Evolutionary conservation across 2,329 filamentous ascomycete species (phyloP).

Genomic region (Fusarium chlamydosporum): DNA sequence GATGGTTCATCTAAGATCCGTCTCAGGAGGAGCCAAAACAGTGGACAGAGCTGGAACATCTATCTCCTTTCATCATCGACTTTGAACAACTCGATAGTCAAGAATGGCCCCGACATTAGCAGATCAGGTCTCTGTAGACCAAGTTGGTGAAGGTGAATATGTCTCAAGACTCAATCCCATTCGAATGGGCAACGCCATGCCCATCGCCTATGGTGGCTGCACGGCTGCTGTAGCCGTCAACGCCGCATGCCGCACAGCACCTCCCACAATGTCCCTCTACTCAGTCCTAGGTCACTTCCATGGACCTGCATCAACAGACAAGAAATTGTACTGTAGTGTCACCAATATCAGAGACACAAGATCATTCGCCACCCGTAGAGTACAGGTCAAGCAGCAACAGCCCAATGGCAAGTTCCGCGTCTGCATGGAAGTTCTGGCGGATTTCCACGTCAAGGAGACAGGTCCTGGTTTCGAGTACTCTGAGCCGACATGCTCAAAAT

Average conservation of each 20-base stretch:
- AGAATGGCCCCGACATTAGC: conserved; percentile 34
- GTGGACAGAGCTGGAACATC: too few species aligned
- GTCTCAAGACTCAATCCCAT: conserved; percentile 50
- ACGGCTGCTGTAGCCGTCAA: conserved; percentile 58
- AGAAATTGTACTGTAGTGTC: conserved; percentile 57
- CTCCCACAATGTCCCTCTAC: conserved; percentile 59
- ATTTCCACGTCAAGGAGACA: conserved; percentile 62
- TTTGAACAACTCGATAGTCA: not conserved
- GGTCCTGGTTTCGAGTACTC: conserved; percentile 56
- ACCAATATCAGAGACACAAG: conserved; percentile 59
- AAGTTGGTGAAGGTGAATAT: conserved; percentile 41
- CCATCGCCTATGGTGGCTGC: conserved; percentile 63
- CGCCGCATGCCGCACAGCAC: conserved; percentile 58
- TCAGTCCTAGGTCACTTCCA: conserved; percentile 63
- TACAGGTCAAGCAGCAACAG: conserved; percentile 61
- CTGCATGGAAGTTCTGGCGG: conserved; percentile 61
- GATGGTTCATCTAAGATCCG: not conserved
- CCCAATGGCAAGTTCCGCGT: conserved; percentile 55
- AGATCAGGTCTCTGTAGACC: conserved; percentile 46
- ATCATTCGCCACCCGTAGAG: conserved; percentile 63
- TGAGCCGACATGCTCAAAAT: conserved; percentile 53
- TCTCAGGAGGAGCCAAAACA: not conserved
- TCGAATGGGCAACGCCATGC: conserved; percentile 52
- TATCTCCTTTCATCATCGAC: not conserved
- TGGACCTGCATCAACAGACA: conserved; percentile 60